phyloP scores from a whole-genome alignment of 2,329 filamentous ascomycete species.

The Cercospora sojina region DNA sequence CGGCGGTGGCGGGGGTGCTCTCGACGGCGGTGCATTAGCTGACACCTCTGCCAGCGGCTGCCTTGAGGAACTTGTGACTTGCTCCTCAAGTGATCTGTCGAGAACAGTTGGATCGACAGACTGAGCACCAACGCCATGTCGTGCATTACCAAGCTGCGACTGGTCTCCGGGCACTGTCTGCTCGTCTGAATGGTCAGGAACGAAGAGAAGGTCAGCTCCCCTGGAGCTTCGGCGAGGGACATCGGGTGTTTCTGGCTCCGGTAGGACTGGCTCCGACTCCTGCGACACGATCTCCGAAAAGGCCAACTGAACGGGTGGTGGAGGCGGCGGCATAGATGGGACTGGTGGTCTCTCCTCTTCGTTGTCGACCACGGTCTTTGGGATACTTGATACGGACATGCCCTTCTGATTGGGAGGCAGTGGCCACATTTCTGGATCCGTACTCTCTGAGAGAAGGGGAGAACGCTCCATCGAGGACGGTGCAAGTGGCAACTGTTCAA shows the following conservation, averaged over 20 bases:
- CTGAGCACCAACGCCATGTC: neutral
- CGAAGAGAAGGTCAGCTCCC: neutral
- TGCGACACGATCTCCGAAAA: slow-evolving; percentile 29
- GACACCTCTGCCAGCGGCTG: slow-evolving; percentile 19
- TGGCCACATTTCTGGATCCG: slow-evolving; percentile 33
- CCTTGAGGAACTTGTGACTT: slow-evolving; percentile 2
- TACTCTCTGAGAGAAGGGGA: slow-evolving; percentile 44
- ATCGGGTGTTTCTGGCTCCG: slow-evolving; percentile 4
- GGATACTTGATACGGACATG: neutral
- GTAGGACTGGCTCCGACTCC: slow-evolving; percentile 23
- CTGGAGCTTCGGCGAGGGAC: neutral
- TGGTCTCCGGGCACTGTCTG: neutral
- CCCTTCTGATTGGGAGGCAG: slow-evolving; percentile 14
- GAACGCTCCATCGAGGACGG: slow-evolving; percentile 22
- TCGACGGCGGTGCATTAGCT: slow-evolving; percentile 15
- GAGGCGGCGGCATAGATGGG: slow-evolving; percentile 20
- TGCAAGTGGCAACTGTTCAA: slow-evolving; percentile 12
- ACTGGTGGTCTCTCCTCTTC: slow-evolving; percentile 17
- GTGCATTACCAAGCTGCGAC: neutral
- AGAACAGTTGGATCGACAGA: neutral
- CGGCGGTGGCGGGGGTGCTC: slow-evolving; percentile 14
- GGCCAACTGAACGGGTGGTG: slow-evolving; percentile 16
- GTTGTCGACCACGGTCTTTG: slow-evolving; percentile 13
- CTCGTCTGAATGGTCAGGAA: neutral
- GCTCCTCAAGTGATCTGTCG: neutral